These are phyloP conservation scores for Gryganskiella cystojenkinii DNA, from an alignment of 192 early-diverging fungal species.

Conservation along the genomic window DNA sequence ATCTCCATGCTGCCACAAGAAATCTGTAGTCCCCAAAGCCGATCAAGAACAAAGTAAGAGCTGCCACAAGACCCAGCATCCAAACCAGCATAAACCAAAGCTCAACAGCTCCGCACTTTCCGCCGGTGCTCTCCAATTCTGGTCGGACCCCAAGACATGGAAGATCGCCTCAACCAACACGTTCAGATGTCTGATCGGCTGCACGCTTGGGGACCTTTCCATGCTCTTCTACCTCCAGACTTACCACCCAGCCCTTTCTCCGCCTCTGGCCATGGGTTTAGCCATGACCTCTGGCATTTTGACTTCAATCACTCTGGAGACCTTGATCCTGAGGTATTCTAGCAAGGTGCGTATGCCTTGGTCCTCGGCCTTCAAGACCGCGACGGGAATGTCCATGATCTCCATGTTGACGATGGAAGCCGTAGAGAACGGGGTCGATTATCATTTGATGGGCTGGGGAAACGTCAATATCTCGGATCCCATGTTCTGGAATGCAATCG, in stretches of 20 bases:
- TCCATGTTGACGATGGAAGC: constrained; percentile 68
- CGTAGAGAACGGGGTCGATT: constrained; percentile 64
- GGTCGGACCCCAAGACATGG: constrained; percentile 55
- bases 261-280: constrained; percentile 48
- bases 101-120: constrained; percentile 1
- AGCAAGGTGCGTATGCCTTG: constrained; percentile 29
- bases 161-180: constrained; percentile 60
- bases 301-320: constrained; percentile 63
- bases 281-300: constrained; percentile 61
- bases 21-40: too few species aligned
- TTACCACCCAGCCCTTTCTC: constrained; percentile 53
- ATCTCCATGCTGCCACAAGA: too few species aligned
- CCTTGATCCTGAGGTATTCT: constrained; percentile 50
- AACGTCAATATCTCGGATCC: constrained; percentile 55
- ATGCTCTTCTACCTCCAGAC: constrained; percentile 64
- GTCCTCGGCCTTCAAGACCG: constrained; percentile 58
- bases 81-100: too few species aligned
- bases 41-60: too few species aligned
- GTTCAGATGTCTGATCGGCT: constrained; percentile 64
- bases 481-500: constrained; percentile 58
- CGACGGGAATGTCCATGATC: constrained; percentile 67
- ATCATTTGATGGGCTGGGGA: constrained; percentile 62
- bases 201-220: constrained; percentile 63
- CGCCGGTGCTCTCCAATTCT: constrained; percentile 37
- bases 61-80: too few species aligned